Percentiles rank a stretch among this genome's conserved stretches.
Evolutionary conservation across 1,139 yeast species (phyloP).

Genomic region (Pichia cactophila): DNA sequence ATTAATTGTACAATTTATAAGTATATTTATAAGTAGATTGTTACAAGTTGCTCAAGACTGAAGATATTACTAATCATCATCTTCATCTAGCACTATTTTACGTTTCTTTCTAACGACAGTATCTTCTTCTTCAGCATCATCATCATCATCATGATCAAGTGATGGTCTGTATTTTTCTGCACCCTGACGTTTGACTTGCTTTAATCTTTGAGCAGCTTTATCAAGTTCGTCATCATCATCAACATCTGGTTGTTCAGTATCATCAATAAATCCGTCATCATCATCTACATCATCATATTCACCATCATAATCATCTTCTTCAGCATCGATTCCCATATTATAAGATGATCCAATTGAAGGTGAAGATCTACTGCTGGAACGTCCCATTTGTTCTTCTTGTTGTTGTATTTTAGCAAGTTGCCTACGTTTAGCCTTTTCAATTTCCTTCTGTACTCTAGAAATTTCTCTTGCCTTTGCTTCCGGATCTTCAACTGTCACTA

Average conservation of each 20-base stretch:
- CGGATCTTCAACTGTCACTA: constrained; percentile 82
- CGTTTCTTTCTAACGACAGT: constrained; percentile 40
- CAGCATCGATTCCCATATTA: constrained; percentile 29
- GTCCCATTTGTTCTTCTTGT: constrained; percentile 35
- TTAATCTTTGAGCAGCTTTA: constrained; percentile 29
- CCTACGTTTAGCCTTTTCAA: constrained; percentile 63
- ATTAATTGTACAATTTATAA: not conserved
- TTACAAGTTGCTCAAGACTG: not conserved
- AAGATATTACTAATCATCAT: constrained; percentile 28
- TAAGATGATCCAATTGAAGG: not conserved
- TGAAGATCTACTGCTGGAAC: constrained; percentile 9
- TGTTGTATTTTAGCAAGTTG: constrained; percentile 46
- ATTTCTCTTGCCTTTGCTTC: constrained; percentile 73
- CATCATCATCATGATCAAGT: constrained; percentile 30
- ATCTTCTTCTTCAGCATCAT: constrained; percentile 35
- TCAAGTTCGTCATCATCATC: constrained; percentile 44
- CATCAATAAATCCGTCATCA: constrained; percentile 37
- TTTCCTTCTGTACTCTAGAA: constrained; percentile 71
- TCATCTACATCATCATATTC: constrained; percentile 34
- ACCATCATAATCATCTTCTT: constrained; percentile 31
- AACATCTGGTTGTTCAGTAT: constrained; percentile 37
- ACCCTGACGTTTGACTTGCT: constrained; percentile 30
- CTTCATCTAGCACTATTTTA: constrained; percentile 56
- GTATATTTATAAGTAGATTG: not conserved
- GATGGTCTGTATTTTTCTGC: constrained; percentile 23